A percentile compares a stretch with the other conserved stretches of the same genome.
Evolutionary conservation across 2,329 filamentous ascomycete species (phyloP).

Genomic region (Penicillium sp.): DNA sequence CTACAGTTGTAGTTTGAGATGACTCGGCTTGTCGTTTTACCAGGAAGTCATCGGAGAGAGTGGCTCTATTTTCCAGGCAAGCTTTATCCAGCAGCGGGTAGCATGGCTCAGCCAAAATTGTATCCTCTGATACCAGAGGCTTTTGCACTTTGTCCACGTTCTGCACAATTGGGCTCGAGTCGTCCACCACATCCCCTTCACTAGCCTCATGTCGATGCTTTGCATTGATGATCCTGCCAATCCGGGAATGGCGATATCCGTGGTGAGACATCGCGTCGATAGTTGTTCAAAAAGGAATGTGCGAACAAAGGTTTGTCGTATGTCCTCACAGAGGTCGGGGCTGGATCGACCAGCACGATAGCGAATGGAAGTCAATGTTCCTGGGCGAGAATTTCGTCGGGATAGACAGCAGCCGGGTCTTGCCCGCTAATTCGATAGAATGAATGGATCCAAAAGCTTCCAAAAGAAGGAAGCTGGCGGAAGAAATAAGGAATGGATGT

Average conservation of each 20-base stretch:
- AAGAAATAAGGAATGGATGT: slow-evolving; percentile 10
- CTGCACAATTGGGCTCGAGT: background rate
- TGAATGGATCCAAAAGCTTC: slow-evolving; percentile 1
- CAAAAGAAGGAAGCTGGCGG: slow-evolving; percentile 5
- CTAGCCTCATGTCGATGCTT: slow-evolving; percentile 12
- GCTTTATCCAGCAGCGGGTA: slow-evolving; percentile 8
- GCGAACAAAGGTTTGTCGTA: background rate
- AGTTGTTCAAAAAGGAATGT: background rate
- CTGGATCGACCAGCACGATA: slow-evolving; percentile 16
- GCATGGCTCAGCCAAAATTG: slow-evolving; percentile 7
- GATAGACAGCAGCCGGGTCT: slow-evolving; percentile 15
- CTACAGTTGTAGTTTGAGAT: background rate
- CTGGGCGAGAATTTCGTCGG: background rate
- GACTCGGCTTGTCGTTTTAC: slow-evolving; percentile 15
- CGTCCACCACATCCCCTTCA: background rate
- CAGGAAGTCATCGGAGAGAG: background rate
- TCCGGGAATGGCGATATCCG: slow-evolving; percentile 21
- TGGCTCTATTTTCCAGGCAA: slow-evolving; percentile 4
- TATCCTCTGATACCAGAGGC: slow-evolving; percentile 2
- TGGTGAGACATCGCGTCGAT: slow-evolving; percentile 21
- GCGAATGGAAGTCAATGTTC: slow-evolving; percentile 2
- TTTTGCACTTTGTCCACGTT: background rate
- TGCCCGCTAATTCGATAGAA: slow-evolving; percentile 6
- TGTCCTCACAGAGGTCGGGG: slow-evolving; percentile 19
- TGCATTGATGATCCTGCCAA: slow-evolving; percentile 15